phyloP scores from a whole-genome alignment of 2,329 filamentous ascomycete species.

The Fusarium compactum region DNA sequence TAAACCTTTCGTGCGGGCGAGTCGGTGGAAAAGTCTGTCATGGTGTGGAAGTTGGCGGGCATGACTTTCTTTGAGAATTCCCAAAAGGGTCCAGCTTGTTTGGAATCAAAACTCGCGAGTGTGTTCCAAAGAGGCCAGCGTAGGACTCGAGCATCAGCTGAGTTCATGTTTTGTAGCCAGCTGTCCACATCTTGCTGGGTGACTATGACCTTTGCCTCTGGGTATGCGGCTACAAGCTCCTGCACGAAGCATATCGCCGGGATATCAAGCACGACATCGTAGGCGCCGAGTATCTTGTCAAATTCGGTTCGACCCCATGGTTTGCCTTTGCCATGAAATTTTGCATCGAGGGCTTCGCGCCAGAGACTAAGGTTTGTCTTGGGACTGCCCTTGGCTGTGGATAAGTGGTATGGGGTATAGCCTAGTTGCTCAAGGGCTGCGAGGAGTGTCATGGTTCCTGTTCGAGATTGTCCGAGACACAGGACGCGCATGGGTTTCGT shows the following conservation, averaged over 20 bases:
- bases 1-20: slow-evolving; percentile 25
- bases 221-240: slow-evolving; percentile 35
- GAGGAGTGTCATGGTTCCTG: slow-evolving; percentile 15
- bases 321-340: slow-evolving; percentile 28
- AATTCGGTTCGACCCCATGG: slow-evolving; percentile 34
- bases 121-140: slow-evolving; percentile 39
- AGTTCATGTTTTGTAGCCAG: slow-evolving; percentile 35
- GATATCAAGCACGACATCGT: slow-evolving; percentile 27
- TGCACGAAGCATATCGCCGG: slow-evolving; percentile 34
- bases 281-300: slow-evolving; percentile 27
- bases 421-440: slow-evolving; percentile 23
- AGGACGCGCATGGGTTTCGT: slow-evolving; percentile 34
- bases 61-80: slow-evolving; percentile 28
- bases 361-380: slow-evolving; percentile 28
- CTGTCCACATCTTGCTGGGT: slow-evolving; percentile 21
- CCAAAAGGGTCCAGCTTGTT: slow-evolving; percentile 27
- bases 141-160: slow-evolving; percentile 15
- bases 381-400: slow-evolving; percentile 9
- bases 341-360: slow-evolving; percentile 39
- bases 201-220: slow-evolving; percentile 33
- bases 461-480: slow-evolving; percentile 34
- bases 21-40: slow-evolving; percentile 22
- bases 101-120: slow-evolving; percentile 13
- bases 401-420: slow-evolving; percentile 34
- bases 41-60: slow-evolving; percentile 13